phyloP scores from a whole-genome alignment of 2,329 filamentous ascomycete species.

The Phialemoniopsis sp. region DNA sequence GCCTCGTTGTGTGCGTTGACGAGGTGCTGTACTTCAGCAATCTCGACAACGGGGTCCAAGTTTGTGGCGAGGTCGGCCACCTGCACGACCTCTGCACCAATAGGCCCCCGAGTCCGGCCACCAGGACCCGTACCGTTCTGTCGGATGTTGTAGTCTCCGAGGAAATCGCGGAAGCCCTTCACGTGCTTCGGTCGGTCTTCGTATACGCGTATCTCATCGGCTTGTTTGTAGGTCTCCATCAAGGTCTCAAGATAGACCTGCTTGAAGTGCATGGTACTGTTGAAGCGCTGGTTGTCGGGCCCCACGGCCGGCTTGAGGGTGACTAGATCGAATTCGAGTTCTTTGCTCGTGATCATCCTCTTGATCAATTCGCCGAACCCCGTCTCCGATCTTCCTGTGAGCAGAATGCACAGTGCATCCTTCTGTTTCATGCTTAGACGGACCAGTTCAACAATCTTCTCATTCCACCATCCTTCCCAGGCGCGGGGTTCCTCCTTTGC shows the following conservation, averaged over 20 bases:
- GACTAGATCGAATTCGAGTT: slow-evolving; percentile 82
- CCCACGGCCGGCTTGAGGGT: slow-evolving; percentile 82
- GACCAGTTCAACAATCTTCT: slow-evolving; percentile 78
- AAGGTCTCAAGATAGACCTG: slow-evolving; percentile 76
- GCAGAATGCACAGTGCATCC: slow-evolving; percentile 76
- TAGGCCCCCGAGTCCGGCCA: slow-evolving; percentile 52
- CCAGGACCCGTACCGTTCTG: slow-evolving; percentile 42
- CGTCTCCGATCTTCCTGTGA: slow-evolving; percentile 80
- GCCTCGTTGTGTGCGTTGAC: slow-evolving; percentile 80
- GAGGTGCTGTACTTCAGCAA: slow-evolving; percentile 81
- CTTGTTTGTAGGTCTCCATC: slow-evolving; percentile 78
- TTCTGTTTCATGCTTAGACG: slow-evolving; percentile 77
- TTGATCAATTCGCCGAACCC: slow-evolving; percentile 76
- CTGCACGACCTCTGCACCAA: slow-evolving; percentile 78
- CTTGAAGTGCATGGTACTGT: slow-evolving; percentile 88
- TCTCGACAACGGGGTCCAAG: slow-evolving; percentile 74
- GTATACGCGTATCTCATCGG: slow-evolving; percentile 77
- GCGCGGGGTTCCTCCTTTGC: slow-evolving; percentile 77
- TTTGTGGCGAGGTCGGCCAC: slow-evolving; percentile 72
- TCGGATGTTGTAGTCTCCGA: slow-evolving; percentile 68
- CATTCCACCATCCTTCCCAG: slow-evolving; percentile 97
- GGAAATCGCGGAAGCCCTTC: slow-evolving; percentile 80
- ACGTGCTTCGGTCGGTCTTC: slow-evolving; percentile 66
- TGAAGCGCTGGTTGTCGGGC: slow-evolving; percentile 74
- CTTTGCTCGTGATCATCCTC: slow-evolving; percentile 73